Conservation (phyloP, 1,284 basidiomycete species). For the Rhodotorula mucilaginosa region DNA sequence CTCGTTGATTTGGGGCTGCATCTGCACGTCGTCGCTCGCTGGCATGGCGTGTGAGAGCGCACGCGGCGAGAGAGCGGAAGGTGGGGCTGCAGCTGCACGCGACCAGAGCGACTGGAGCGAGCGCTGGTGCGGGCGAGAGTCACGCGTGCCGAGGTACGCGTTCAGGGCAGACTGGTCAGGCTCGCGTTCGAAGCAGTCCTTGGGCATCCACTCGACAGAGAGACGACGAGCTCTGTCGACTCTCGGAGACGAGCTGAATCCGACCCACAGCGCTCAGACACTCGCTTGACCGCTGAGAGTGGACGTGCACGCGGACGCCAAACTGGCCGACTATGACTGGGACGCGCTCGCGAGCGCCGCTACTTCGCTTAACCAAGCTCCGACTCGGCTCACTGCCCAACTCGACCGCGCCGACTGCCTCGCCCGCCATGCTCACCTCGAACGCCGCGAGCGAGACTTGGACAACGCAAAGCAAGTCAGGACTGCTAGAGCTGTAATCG, state of each 20-base stretch:
- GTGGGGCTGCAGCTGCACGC: background rate
- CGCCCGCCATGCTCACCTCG: slow-evolving; percentile 5
- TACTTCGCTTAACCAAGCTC: background rate
- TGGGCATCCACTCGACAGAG: background rate
- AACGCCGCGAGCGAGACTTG: slow-evolving; percentile 1
- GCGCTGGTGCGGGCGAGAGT: slow-evolving; percentile 19
- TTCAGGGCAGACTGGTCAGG: slow-evolving; percentile 20
- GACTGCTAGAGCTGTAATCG: slow-evolving; percentile 17
- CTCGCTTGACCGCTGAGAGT: background rate
- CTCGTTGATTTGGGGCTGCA: background rate
- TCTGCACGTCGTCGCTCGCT: background rate
- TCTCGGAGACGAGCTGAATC: background rate
- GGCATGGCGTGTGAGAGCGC: background rate
- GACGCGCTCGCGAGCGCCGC: slow-evolving; percentile 3
- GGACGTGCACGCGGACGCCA: background rate
- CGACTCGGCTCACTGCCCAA: background rate
- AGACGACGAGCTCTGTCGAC: too few species aligned
- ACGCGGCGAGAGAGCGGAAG: background rate
- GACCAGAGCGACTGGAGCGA: slow-evolving; percentile 4
- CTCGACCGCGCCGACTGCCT: slow-evolving; percentile 17
- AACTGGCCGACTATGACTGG: slow-evolving; percentile 11
- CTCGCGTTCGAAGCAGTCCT: background rate
- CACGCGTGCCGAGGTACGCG: slow-evolving; percentile 15
- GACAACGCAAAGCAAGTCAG: slow-evolving; percentile 1
- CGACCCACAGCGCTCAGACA: background rate